Conservation (phyloP, 106 monocot species). For the Platanthera guangdongensis region DNA sequence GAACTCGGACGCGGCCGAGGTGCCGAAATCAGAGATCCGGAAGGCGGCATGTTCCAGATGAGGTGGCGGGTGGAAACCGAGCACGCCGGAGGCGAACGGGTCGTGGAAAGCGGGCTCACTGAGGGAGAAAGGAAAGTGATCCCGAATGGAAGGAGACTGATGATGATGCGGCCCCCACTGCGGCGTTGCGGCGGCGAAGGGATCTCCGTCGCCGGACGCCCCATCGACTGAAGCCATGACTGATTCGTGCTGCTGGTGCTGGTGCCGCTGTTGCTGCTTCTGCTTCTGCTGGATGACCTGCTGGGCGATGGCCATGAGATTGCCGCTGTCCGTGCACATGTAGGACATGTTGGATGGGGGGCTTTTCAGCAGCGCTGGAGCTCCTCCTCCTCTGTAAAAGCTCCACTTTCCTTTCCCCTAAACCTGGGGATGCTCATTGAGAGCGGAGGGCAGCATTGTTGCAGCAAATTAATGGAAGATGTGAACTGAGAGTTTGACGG, state of each 20-base stretch:
- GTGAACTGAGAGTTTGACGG: not conserved
- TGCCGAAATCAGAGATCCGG: constrained; percentile 19
- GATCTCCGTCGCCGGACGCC: constrained; percentile 14
- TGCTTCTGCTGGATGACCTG: constrained; percentile 92
- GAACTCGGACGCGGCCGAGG: constrained; percentile 27
- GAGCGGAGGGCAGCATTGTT: constrained; percentile 2
- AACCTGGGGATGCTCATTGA: not conserved
- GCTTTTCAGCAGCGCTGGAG: not conserved
- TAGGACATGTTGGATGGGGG: constrained; percentile 37
- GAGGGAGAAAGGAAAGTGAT: constrained; percentile 32
- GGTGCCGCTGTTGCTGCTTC: constrained; percentile 61
- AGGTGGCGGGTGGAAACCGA: constrained; percentile 6
- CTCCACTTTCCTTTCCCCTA: not conserved
- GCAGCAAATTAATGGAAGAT: not conserved
- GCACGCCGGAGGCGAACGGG: constrained; percentile 29
- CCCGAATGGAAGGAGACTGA: constrained; percentile 1
- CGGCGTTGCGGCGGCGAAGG: constrained; percentile 18
- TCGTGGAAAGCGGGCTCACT: constrained; percentile 35
- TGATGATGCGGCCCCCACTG: constrained; percentile 16
- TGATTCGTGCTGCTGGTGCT: constrained; percentile 41
- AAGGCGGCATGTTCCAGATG: constrained; percentile 22
- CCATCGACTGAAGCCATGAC: constrained; percentile 12
- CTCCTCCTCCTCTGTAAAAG: not conserved
- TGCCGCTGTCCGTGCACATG: constrained; percentile 95
- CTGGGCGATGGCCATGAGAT: constrained; percentile 98